Percentiles rank a stretch among this genome's conserved stretches.
Conservation (phyloP, 768 basidiomycete genomes). For the Termitomyces sp. region DNA sequence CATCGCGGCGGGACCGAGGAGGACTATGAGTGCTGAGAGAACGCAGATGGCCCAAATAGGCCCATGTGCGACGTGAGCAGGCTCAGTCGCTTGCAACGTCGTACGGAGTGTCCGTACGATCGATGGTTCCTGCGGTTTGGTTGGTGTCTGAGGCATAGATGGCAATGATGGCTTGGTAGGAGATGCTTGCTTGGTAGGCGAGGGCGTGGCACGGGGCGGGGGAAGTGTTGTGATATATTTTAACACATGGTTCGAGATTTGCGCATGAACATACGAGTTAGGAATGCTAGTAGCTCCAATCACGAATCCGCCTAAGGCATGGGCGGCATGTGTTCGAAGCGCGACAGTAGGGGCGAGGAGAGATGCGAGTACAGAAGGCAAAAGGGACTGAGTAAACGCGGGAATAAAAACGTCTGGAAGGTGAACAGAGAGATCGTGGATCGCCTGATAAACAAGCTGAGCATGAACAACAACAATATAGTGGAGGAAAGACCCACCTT, state of each 20-base stretch:
- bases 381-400: conserved; percentile 40
- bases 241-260: conserved; percentile 44
- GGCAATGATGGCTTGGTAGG: conserved; percentile 20
- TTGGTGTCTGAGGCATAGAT: conserved; percentile 3
- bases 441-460: conserved; percentile 40
- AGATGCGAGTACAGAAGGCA: conserved; percentile 57
- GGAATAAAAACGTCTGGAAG: conserved; percentile 67
- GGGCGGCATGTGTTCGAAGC: conserved; percentile 69
- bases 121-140: conserved; percentile 32
- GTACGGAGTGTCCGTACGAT: conserved; percentile 65
- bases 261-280: conserved; percentile 39
- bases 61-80: conserved; percentile 60
- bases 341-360: conserved; percentile 58
- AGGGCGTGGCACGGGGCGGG: conserved; percentile 24
- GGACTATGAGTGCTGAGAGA: conserved; percentile 55
- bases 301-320: conserved; percentile 69
- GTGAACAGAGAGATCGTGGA: conserved; percentile 61
- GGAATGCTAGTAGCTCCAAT: conserved; percentile 46
- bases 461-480: conserved; percentile 1
- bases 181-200: conserved; percentile 31
- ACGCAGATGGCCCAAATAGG: conserved; percentile 76
- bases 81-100: conserved; percentile 50
- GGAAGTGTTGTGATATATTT: conserved; percentile 41
- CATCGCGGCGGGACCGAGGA: conserved; percentile 55
- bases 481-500: conserved; percentile 45